These are phyloP conservation scores for Eucalyptus curtisii DNA, from an alignment of 345 rosid genomes.

Conservation along the genomic window DNA sequence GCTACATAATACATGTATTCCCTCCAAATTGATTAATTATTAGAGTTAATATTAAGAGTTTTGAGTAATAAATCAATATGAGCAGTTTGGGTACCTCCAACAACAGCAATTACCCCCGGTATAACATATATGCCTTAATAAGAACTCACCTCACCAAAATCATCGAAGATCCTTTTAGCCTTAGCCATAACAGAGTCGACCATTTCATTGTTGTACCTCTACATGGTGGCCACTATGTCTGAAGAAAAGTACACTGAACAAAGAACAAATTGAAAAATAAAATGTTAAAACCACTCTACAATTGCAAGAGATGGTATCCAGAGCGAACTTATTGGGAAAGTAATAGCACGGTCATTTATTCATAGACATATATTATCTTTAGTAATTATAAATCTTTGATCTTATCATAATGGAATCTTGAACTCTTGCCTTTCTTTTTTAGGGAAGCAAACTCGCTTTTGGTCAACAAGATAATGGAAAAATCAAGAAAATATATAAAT, in stretches of 20 bases:
- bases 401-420: not conserved
- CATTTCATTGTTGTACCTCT: conserved; percentile 23
- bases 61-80: not conserved
- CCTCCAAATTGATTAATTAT: not conserved
- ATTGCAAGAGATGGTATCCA: not conserved
- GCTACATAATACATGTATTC: not conserved
- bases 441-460: not conserved
- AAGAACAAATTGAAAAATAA: not conserved
- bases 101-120: not conserved
- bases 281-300: no score
- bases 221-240: conserved; percentile 26
- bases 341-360: not conserved
- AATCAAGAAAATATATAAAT: not conserved
- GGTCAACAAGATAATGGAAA: not conserved
- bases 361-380: not conserved
- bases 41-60: not conserved
- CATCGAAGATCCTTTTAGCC: conserved; percentile 27
- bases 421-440: not conserved
- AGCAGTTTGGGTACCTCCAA: not conserved
- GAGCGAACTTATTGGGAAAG: not conserved
- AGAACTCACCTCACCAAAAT: conserved; percentile 12
- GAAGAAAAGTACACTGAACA: conserved; percentile 39
- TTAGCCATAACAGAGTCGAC: conserved; percentile 27
- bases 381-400: not conserved
- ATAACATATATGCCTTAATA: not conserved